Evolutionary conservation across 306 rosid genomes (phyloP).

Genomic region (Malus orientalis): DNA sequence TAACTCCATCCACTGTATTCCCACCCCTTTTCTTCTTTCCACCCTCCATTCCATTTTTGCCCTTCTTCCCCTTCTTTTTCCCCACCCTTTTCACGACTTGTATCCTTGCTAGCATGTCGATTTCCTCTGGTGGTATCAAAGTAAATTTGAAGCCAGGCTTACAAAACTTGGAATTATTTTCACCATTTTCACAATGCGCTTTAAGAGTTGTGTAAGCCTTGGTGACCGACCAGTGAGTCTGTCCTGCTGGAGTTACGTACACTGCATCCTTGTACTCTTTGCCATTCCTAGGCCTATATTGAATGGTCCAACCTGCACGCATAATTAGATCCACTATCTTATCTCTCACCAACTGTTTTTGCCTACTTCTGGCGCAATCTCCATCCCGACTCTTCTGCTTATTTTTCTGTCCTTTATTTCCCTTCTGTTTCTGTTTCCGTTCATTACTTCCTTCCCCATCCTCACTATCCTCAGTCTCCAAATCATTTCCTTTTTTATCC

Average conservation of each 20-base stretch:
- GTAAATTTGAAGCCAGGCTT: conserved; percentile 58
- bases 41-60: neutral
- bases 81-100: conserved; percentile 20
- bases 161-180: conserved; percentile 44
- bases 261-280: conserved; percentile 65
- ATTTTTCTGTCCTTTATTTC: neutral
- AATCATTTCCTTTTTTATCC: conserved; percentile 10
- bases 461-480: conserved; percentile 25
- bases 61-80: conserved; percentile 2
- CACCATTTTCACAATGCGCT: conserved; percentile 51
- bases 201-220: conserved; percentile 71
- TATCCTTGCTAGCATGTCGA: conserved; percentile 43
- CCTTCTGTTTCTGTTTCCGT: conserved; percentile 6
- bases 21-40: conserved; percentile 18
- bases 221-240: conserved; percentile 93
- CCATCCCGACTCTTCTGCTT: conserved; percentile 6
- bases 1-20: conserved; percentile 5
- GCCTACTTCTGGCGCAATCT: conserved; percentile 14
- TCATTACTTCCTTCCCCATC: neutral
- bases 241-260: conserved; percentile 64
- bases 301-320: conserved; percentile 85
- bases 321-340: conserved; percentile 48
- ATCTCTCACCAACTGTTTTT: conserved; percentile 55
- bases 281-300: conserved; percentile 61
- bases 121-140: conserved; percentile 64